phyloP scores from a whole-genome alignment of 306 rosid genomes.

The Canavalia gladiata region DNA sequence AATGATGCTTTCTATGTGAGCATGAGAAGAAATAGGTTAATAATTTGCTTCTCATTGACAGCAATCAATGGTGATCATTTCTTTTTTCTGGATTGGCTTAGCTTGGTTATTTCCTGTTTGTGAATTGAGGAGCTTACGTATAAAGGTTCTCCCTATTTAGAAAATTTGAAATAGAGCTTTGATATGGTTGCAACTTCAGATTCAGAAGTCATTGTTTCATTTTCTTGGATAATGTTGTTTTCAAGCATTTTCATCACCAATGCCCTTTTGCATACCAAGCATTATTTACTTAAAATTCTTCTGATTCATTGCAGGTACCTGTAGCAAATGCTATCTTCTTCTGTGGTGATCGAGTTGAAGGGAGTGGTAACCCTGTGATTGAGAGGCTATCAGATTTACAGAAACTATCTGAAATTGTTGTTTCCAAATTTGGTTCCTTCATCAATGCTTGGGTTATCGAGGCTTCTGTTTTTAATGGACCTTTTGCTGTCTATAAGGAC shows the following conservation, averaged over 20 bases:
- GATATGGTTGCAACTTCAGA: not conserved
- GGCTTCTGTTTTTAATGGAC: conserved; percentile 80
- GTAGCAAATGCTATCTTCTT: conserved; percentile 75
- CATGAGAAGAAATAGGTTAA: not conserved
- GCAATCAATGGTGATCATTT: not conserved
- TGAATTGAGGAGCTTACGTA: not conserved
- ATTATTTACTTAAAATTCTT: conserved; percentile 26
- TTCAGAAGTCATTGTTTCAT: conserved; percentile 22
- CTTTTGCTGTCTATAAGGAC: conserved; percentile 82
- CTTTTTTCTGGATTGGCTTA: not conserved
- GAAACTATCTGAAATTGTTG: conserved; percentile 75
- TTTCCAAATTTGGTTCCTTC: conserved; percentile 72
- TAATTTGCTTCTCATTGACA: conserved; percentile 12
- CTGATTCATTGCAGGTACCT: conserved; percentile 63
- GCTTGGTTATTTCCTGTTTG: not conserved
- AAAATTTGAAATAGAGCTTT: conserved; percentile 20
- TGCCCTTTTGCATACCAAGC: not conserved
- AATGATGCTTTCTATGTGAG: not conserved
- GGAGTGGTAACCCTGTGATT: conserved; percentile 75
- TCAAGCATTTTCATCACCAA: not conserved
- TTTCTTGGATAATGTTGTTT: conserved; percentile 25
- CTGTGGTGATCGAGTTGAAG: conserved; percentile 80
- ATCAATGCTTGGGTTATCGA: conserved; percentile 88
- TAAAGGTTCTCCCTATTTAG: conserved; percentile 4
- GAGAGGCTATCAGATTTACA: conserved; percentile 77